Base-by-base conservation (phyloP, 2,329 filamentous ascomycete genomes). In the Pestalotiopsis sp. region DNA sequence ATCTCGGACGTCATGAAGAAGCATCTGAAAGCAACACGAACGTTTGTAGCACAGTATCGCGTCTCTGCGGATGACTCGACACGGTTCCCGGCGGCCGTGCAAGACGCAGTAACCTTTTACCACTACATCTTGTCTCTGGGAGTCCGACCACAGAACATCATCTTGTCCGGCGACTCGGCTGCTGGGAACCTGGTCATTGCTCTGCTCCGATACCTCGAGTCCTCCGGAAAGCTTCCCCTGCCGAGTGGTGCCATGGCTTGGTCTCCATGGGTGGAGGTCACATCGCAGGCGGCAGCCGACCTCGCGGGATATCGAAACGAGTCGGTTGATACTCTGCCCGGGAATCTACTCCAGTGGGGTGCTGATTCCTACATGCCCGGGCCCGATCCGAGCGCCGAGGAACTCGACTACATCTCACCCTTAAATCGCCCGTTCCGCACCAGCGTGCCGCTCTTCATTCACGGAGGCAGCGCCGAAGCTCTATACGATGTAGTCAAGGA, bases 251-350 rank as follows among this genome's bases (percentile, higher is more conserved):
- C 62, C 6, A 71, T 71, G 9, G 23, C 72, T 20, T 72, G 66
- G 67, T 72, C 72, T 25, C 72, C 71, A 5, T 72, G 71, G 71
- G 70, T 72, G 6, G 38, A 72, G 13, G 69, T 73, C n/a, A 71
- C 70, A 1, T 5, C 52, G 2, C 57, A 68, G 2, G 72, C 72
- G 5, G 71, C 65, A 1, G 31, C 49, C 4, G 68, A 72, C 4
- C 72, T 65, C 20, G 25, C 57, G 4, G 11, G 25, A 1, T 57
- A 31, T 14, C 56, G 20, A 9, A 66, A 67, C 14, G 14, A 67
- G 4, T 60, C 17, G 7, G 17, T 17, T 25, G 72, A 73, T 12
- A 63, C 25, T 7, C 31, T 63, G 11, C 11, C 20, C 1, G 23
- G 27, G 7, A 13, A 14, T 23, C 20, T 52, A 20, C 68, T 71